Evolutionary conservation across 176 grass and related monocot species (phyloP).

Genomic region (Themeda triandra): DNA sequence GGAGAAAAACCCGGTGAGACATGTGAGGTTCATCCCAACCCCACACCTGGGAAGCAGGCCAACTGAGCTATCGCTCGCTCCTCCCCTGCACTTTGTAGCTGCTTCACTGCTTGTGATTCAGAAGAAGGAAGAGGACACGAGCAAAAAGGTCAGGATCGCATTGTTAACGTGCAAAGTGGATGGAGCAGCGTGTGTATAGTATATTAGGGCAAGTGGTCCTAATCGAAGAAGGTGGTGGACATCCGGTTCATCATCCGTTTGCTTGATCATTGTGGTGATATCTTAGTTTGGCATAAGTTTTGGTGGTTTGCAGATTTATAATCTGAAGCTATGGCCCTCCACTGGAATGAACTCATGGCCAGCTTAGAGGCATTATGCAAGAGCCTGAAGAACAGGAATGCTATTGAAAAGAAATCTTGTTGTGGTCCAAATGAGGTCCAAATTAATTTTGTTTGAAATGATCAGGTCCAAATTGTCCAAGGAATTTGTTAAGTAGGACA

Average conservation of each 20-base stretch:
- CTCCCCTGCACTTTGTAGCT: too few relatives aligned
- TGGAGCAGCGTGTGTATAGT: too few relatives aligned
- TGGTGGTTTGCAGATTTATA: not conserved
- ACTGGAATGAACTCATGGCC: too few relatives aligned
- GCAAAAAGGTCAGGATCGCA: too few relatives aligned
- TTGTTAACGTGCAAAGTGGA: too few relatives aligned
- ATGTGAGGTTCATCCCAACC: too few relatives aligned
- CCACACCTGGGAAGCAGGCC: too few relatives aligned
- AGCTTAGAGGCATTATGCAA: not conserved
- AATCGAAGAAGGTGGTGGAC: not conserved
- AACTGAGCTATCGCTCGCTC: too few relatives aligned
- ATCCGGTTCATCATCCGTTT: not conserved
- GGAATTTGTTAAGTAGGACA: not conserved
- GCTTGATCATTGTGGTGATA: not conserved
- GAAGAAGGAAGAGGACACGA: too few relatives aligned
- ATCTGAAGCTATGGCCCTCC: not conserved
- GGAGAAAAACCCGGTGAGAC: too few relatives aligned
- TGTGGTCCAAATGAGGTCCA: not conserved
- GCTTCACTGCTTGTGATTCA: too few relatives aligned
- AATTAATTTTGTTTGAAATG: not conserved
- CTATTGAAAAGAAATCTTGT: too few relatives aligned
- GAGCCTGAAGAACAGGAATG: not conserved
- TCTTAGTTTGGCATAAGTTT: not conserved
- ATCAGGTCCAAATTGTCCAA: not conserved
- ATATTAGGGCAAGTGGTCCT: conserved; percentile 3